Evolutionary conservation across 306 rosid species (phyloP), one percentile per base, ranked within the genome.

Genomic region (Sophora flavescens): DNA sequence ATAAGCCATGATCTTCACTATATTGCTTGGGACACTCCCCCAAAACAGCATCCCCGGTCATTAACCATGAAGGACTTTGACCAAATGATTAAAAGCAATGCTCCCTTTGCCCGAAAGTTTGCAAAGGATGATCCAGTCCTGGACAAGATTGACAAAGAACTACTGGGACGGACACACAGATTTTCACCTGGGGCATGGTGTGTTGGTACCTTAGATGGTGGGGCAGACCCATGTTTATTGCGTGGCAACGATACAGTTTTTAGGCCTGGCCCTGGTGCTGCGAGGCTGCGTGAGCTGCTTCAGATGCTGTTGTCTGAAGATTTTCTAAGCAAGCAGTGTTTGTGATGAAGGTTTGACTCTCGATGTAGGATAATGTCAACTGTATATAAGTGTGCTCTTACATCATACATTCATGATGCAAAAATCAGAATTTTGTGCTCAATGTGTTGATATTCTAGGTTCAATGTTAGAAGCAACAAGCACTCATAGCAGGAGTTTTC

Each of bases 21-120:
- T 89, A 95, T 95, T 66, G 99, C 97, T 58, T 95, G 99, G 99
- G 99, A 92, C 93, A 92, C 16, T 58, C 98, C 99, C 36, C 99
- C 99, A 10, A 95, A 91, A 93, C 99, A 95, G 84, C 99, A 95
- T 61, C 99, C 99, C 22, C 54, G 72, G 53, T 68, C 82, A 8
- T 78, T 95, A 85, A 83, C 97, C 33, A 82, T 82, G 88, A 92
- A 89, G 87, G 93, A 92, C 83, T 95, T 88, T 10, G 88, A 88
- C 57, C 88, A 86, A 74, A 95, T 92, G 97, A 96, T 93, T 28
- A 64, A 72, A 14, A 95, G 98, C 92, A 92, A 82, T 0, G 99
- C 99, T 2, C 93, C 91, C 0, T 95, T 95, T 77, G 99, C 99
- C 6, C 84, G 97, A 22, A 95, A 95, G 65, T 95, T 92, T 77